Conservation (phyloP, 2,329 filamentous ascomycete genomes). For the Alternaria ethzedia region DNA sequence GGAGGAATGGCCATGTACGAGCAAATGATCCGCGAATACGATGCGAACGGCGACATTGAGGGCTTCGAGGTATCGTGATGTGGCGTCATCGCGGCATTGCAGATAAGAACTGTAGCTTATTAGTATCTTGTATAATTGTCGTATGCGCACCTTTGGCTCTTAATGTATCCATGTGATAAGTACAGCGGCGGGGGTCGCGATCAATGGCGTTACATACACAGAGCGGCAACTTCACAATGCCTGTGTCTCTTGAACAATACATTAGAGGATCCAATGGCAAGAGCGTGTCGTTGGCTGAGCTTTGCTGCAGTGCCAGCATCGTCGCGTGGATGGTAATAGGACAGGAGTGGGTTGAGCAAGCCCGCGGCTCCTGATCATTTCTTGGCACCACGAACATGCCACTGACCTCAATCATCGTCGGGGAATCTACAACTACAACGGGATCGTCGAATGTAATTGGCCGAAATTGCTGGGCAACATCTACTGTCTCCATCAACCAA, state of each 20-base stretch:
- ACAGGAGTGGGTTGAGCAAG: too few species aligned
- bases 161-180: neutral
- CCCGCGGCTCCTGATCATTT: too few species aligned
- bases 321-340: neutral
- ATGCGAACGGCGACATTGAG: slow-evolving; percentile 11
- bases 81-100: neutral
- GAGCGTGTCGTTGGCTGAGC: neutral
- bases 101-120: neutral
- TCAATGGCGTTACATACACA: neutral
- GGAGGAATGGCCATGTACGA: slow-evolving; percentile 10
- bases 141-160: neutral
- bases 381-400: too few species aligned
- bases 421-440: too few species aligned
- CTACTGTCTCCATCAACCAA: too few species aligned
- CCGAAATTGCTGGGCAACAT: too few species aligned
- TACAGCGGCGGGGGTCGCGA: neutral
- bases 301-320: neutral
- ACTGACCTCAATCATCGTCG: too few species aligned
- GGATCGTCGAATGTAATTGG: too few species aligned
- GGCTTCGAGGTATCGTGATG: slow-evolving; percentile 9
- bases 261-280: neutral
- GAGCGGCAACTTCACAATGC: neutral
- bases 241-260: neutral
- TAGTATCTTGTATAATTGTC: neutral
- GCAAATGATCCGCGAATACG: slow-evolving; percentile 6